Conservation (phyloP, 148 eudicot species). For the Silene uniflora region DNA sequence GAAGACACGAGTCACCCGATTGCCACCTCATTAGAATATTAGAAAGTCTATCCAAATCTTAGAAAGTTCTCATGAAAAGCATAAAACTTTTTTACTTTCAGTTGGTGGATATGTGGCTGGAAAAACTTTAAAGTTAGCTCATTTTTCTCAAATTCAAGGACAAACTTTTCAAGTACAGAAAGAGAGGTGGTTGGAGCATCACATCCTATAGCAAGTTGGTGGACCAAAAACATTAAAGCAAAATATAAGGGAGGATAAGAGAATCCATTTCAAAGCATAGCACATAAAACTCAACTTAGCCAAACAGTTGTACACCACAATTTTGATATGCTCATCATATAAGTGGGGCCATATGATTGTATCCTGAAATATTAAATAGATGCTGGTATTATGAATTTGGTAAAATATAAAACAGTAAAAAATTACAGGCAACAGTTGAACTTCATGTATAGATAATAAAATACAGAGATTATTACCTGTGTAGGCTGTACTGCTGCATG, state of each 20-base stretch:
- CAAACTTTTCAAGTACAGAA: background rate
- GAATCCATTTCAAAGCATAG: conserved; percentile 23
- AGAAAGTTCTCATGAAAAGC: conserved; percentile 17
- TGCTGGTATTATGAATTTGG: conserved; percentile 6
- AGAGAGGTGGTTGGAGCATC: conserved; percentile 25
- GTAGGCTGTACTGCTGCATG: no score
- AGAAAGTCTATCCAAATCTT: background rate
- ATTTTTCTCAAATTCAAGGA: conserved; percentile 8
- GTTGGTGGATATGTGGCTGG: conserved; percentile 18
- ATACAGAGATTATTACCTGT: no score
- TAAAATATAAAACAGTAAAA: background rate
- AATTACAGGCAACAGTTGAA: conserved; percentile 16
- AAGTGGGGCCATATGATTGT: conserved; percentile 1
- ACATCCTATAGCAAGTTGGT: conserved; percentile 3
- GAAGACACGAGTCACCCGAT: no score
- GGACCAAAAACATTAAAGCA: conserved; percentile 16
- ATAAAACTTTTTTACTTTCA: background rate
- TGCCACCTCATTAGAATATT: background rate
- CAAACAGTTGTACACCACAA: conserved; percentile 27
- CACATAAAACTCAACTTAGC: conserved; percentile 19
- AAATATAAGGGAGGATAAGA: background rate
- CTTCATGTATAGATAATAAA: background rate
- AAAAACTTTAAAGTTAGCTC: conserved; percentile 10
- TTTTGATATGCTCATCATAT: conserved; percentile 33
- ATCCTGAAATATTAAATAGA: conserved; percentile 2